Percentiles rank a stretch among this genome's conserved stretches.
Conservation (phyloP, 495 filamentous ascomycete genomes). For the Diplogelasinospora grovesii region DNA sequence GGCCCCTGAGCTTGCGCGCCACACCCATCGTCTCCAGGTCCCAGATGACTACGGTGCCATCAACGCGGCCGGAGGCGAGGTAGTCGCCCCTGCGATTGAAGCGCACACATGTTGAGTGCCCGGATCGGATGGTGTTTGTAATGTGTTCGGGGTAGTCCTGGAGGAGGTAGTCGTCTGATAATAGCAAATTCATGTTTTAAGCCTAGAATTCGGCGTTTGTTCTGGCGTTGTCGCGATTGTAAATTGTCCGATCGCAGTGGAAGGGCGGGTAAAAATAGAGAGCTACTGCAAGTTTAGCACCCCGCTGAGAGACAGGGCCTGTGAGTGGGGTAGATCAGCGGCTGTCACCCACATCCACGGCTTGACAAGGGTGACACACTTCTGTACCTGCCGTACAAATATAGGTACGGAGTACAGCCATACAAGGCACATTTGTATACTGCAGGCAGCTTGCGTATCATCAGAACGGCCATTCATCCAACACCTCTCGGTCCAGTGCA, state of each 20-base stretch:
- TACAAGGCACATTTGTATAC: too few species aligned
- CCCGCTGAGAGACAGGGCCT: too few species aligned
- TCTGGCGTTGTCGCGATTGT: not conserved
- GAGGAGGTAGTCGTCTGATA: conserved; percentile 58
- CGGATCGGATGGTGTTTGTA: conserved; percentile 73
- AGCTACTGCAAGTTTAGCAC: conserved; percentile 10
- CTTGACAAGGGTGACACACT: too few species aligned
- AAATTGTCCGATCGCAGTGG: too few species aligned
- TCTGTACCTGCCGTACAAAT: too few species aligned
- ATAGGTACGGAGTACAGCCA: too few species aligned
- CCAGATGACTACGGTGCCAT: conserved; percentile 92
- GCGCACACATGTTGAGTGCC: conserved; percentile 59
- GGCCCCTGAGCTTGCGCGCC: conserved; percentile 84
- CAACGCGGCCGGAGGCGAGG: conserved; percentile 85
- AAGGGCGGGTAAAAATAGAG: conserved; percentile 1
- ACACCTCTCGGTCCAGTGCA: not conserved
- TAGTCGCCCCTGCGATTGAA: conserved; percentile 94
- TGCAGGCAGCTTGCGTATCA: too few species aligned
- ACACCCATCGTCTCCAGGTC: conserved; percentile 95
- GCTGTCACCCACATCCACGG: too few species aligned
- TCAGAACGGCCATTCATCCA: too few species aligned
- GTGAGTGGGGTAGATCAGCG: too few species aligned
- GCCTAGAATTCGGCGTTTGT: not conserved
- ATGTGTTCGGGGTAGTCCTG: conserved; percentile 93
- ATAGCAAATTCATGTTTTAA: conserved; percentile 39